Conservation (phyloP, 2,329 filamentous ascomycete genomes). For the Colletotrichum gloeosporioides region DNA sequence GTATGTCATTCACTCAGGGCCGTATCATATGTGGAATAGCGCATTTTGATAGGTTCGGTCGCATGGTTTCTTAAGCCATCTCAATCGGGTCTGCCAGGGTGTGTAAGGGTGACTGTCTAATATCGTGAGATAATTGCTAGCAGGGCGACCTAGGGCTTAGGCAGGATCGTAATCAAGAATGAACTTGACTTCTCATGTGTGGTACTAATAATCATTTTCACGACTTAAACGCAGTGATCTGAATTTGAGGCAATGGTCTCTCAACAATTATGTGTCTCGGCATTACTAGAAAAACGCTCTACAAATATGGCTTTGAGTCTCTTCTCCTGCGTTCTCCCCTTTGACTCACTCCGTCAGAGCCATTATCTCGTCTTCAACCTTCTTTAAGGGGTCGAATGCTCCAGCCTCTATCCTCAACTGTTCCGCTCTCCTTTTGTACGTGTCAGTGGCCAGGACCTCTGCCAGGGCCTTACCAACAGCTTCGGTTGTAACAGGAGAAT, state of each 20-base stretch:
- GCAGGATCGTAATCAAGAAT: rapidly evolving
- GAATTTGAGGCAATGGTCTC: neutral
- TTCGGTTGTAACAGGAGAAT: constrained; percentile 33
- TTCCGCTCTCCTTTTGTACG: constrained; percentile 23
- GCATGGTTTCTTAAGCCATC: neutral
- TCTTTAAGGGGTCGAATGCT: neutral
- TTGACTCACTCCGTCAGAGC: neutral
- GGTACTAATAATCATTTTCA: rapidly evolving
- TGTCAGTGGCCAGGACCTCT: constrained; percentile 20
- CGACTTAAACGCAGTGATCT: rapidly evolving
- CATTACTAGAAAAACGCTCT: neutral
- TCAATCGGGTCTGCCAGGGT: neutral
- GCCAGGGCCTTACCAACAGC: constrained; percentile 22
- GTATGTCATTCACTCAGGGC: rapidly evolving
- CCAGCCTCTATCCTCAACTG: constrained; percentile 24
- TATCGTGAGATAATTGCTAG: neutral
- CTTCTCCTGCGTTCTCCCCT: neutral
- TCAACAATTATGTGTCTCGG: neutral
- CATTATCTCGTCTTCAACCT: neutral
- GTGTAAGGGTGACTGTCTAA: neutral
- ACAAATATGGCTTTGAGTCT: neutral
- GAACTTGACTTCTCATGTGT: rapidly evolving
- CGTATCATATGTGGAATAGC: neutral
- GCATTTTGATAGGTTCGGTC: neutral
- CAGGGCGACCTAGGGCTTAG: neutral